Base-by-base conservation (phyloP, 1,284 basidiomycete genomes). In the Ceratobasidium sp. region DNA sequence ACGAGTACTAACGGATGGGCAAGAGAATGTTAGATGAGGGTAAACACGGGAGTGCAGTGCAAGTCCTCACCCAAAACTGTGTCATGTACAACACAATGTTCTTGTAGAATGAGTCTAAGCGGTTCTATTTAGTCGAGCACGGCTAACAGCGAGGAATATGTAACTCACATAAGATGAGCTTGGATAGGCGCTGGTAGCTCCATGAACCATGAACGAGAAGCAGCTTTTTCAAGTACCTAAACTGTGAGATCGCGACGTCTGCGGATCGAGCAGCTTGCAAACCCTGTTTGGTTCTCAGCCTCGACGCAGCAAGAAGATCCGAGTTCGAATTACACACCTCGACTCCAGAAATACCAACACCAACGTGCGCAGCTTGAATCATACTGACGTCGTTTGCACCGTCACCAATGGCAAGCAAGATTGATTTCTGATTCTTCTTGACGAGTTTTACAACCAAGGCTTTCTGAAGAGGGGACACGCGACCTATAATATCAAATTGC, bases 1-100 rank as follows among this genome's bases (percentile, higher is more conserved):
- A 97, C 51, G 98, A 98, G 83, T 92, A 99, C 97, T 97, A 76
- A 3, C 78, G 65, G 29, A 31, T 78, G 56, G 41, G 17, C 56
- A 5, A 3, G 22, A 15, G 19, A 56, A 57, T 22, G 75, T 33
- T 11, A 17, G 15, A 53, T 54, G 6, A 24, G 56, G 60, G 24
- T 8, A 29, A 45, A n/a, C 50, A 51, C 50, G 19, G 6, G 19
- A 51, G 50, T n/a, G 50, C 19, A 51, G 50, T 24, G 24, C n/a
- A 15, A 15, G 27, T 27, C 83, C 89, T 57, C 83, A 95, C 95
- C 94, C 96, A 98, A 83, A 98, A 98, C 77, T 97, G 93, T 53
- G 96, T 98, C 92, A 99, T 95, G 82, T 99, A 99, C 24, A 99
- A 87, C 53, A 94, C 93, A 77, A 99, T 98, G 83, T 99, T 99